These are phyloP conservation scores for Claviceps humidiphila DNA, from an alignment of 2,329 filamentous ascomycete genomes.

Conservation along the genomic window DNA sequence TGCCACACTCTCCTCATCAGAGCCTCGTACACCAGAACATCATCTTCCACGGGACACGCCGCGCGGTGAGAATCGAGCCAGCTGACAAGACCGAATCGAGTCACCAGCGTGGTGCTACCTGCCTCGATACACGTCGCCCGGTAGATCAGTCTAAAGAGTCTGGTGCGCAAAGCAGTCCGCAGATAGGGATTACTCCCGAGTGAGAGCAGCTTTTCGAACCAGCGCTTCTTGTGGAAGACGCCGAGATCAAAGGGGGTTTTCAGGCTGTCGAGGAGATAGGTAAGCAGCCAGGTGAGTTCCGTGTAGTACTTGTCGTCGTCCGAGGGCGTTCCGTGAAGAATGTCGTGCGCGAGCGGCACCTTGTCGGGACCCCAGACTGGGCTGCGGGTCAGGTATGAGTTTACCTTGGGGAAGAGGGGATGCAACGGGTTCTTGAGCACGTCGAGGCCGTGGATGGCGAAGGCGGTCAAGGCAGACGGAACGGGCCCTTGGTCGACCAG, in stretches of 20 bases:
- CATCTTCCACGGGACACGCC: slow-evolving; percentile 26
- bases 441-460: slow-evolving; percentile 55
- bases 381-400: slow-evolving; percentile 65
- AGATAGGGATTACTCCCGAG: slow-evolving; percentile 56
- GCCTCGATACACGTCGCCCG: slow-evolving; percentile 53
- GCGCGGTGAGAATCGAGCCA: slow-evolving; percentile 57
- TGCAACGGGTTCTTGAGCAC: slow-evolving; percentile 68
- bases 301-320: slow-evolving; percentile 60
- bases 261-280: slow-evolving; percentile 56
- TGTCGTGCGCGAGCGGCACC: slow-evolving; percentile 54
- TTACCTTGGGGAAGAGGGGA: slow-evolving; percentile 74
- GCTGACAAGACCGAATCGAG: slow-evolving; percentile 57
- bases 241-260: slow-evolving; percentile 44
- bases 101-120: slow-evolving; percentile 69
- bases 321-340: slow-evolving; percentile 52
- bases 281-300: slow-evolving; percentile 63
- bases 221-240: slow-evolving; percentile 45
- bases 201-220: slow-evolving; percentile 64
- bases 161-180: slow-evolving; percentile 43
- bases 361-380: slow-evolving; percentile 65
- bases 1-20: slow-evolving; percentile 47
- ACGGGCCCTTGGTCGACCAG: slow-evolving; percentile 44
- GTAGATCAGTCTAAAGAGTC: slow-evolving; percentile 49
- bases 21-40: slow-evolving; percentile 35
- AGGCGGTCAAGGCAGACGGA: slow-evolving; percentile 62